phyloP scores from a whole-genome alignment of 345 rosid genomes.

The Citrus reticulata region DNA sequence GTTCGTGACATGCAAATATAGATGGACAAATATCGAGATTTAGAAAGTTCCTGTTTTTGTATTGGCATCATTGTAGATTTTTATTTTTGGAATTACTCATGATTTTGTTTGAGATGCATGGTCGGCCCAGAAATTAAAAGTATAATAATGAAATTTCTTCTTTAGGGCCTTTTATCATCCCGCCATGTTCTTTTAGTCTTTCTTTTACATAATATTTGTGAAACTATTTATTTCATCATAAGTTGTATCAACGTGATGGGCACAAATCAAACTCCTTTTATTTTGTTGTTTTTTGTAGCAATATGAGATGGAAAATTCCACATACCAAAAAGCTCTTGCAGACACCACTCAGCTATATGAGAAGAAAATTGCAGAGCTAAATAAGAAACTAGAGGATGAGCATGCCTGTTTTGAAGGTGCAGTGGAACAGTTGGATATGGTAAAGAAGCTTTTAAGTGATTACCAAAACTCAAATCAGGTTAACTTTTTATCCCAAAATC shows the following conservation, averaged over 20 bases:
- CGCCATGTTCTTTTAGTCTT: neutral
- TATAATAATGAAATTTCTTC: neutral
- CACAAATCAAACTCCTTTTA: neutral
- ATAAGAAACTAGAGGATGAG: constrained; percentile 53
- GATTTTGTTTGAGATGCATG: neutral
- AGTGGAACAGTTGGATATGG: constrained; percentile 48
- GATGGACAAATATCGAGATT: too few relatives aligned
- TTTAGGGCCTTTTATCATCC: neutral
- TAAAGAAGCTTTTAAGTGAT: constrained; percentile 46
- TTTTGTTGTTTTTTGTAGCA: constrained; percentile 36
- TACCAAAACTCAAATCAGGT: constrained; percentile 60
- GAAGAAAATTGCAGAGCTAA: constrained; percentile 58
- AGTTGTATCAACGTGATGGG: neutral
- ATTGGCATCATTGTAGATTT: neutral
- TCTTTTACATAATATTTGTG: neutral
- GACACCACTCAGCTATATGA: constrained; percentile 67
- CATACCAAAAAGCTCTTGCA: constrained; percentile 62
- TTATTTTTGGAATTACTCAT: neutral
- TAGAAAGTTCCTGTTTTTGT: neutral
- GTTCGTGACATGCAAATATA: neutral
- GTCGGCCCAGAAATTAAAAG: neutral
- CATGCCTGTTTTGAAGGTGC: constrained; percentile 38
- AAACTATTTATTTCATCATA: neutral
- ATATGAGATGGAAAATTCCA: constrained; percentile 49
- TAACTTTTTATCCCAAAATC: constrained; percentile 12